Percentiles rank a stretch among this genome's conserved stretches.
Evolutionary conservation across 495 filamentous ascomycete species (phyloP).

Genomic region (Usnea hakonensis): DNA sequence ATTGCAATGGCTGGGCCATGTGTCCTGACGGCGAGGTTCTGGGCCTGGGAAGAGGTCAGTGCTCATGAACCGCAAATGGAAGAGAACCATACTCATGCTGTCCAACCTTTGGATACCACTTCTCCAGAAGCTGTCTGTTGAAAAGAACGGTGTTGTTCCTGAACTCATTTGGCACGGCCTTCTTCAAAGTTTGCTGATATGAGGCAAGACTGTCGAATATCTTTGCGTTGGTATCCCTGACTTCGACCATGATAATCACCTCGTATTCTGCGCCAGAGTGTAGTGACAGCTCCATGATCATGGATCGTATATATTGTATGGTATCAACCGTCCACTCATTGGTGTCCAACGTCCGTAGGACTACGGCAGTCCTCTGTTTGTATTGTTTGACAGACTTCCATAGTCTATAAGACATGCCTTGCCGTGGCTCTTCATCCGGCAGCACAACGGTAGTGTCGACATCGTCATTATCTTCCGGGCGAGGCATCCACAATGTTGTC

Average conservation of each 20-base stretch:
- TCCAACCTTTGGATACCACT: constrained; percentile 48
- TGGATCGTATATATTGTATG: constrained; percentile 59
- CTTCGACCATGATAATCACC: constrained; percentile 67
- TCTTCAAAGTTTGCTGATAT: constrained; percentile 46
- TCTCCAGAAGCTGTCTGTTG: constrained; percentile 49
- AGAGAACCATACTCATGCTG: constrained; percentile 20
- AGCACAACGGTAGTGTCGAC: constrained; percentile 15
- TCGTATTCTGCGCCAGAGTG: constrained; percentile 70
- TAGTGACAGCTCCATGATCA: constrained; percentile 66
- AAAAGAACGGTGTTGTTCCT: constrained; percentile 60
- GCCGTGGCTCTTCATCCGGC: not conserved
- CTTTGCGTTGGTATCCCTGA: constrained; percentile 49
- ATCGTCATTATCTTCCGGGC: constrained; percentile 3
- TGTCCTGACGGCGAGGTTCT: constrained; percentile 18
- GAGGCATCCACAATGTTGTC: constrained; percentile 15
- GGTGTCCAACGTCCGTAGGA: constrained; percentile 61
- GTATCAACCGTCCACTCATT: constrained; percentile 66
- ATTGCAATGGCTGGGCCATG: constrained; percentile 33
- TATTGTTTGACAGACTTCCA: constrained; percentile 13
- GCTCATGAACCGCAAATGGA: not conserved
- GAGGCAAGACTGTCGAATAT: constrained; percentile 49
- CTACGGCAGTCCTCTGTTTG: constrained; percentile 51
- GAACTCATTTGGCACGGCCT: constrained; percentile 57
- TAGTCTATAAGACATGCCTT: not conserved
- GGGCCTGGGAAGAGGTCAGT: constrained; percentile 17